Evolutionary conservation across 1,139 yeast genomes (phyloP), one percentile per base, ranked within the genome.

Genomic region (Saccharomycopsis hybrid): DNA sequence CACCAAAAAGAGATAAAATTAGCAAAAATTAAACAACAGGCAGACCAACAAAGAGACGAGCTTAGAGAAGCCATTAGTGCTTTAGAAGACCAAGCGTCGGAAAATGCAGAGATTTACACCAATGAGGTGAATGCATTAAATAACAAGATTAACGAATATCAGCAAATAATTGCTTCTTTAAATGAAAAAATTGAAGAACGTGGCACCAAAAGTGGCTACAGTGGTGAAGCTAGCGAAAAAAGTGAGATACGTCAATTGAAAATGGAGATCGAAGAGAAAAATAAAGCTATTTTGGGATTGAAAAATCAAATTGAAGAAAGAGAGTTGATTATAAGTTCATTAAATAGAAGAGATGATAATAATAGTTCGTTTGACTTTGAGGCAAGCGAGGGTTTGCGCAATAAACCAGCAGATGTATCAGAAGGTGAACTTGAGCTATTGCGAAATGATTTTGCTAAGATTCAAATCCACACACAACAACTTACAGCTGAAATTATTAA

Each of bases 41-140:
- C 76, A 48, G 82, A 78, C 45, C 61, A 64, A 18, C 83, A 82
- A 43, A 65, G 83, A 41, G 76, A 74, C 49, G 84, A 80, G 57
- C 70, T 83, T 68, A 63, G 82, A 48, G 76, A 72, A 46, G 79
- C 79, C 37, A 71, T 80, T 50, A 82, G 77, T 54, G 66, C 77
- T 40, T 69, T 80, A 62, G 77, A 70, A 47, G 56, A 59, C 18
- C 73, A 69, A 47, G 66, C 69, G 4, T 59, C 59, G 30, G 72
- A 67, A 49, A 66, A 63, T 49, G 70, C 63, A 48, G 55, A 56
- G 30, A 51, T 67, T 24, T 67, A 62, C 53, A 47, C 59, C 11
- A 55, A 58, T 2, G 66, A 64, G 37, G 52, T 60, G 4, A 53
- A 46, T 29, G 40, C 31, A 1, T 47, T 58, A 2, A 58, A 56